Evolutionary conservation across 202 grass and related monocot genomes (phyloP).

Genomic region (Zoysia matrella): DNA sequence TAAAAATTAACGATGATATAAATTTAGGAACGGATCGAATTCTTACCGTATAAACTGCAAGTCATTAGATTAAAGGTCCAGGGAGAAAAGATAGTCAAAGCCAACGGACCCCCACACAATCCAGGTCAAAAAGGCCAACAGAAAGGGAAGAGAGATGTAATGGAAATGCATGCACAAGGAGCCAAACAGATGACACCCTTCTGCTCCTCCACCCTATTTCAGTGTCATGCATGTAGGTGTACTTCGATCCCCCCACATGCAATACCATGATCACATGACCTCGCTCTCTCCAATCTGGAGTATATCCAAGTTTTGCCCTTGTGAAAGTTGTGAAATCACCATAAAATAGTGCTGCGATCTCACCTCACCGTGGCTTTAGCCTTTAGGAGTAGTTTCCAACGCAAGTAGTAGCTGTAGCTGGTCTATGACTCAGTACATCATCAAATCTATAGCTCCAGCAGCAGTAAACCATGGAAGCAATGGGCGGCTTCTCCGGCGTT

Average conservation of each 20-base stretch:
- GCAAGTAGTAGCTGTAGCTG: too few relatives aligned
- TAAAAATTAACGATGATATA: neutral
- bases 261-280: neutral
- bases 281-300: neutral
- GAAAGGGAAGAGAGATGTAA: neutral
- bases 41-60: conserved; percentile 18
- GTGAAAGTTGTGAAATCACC: conserved; percentile 27
- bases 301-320: neutral
- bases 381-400: too few relatives aligned
- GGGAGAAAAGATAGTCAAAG: conserved; percentile 45
- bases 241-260: conserved; percentile 22
- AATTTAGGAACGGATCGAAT: neutral
- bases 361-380: neutral
- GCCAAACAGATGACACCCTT: conserved; percentile 45
- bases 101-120: conserved; percentile 6
- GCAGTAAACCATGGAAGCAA: conserved; percentile 32
- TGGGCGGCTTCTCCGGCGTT: conserved; percentile 14
- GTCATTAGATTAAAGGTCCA: neutral
- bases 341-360: conserved; percentile 30
- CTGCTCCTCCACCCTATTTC: neutral
- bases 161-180: conserved; percentile 25
- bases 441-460: too few relatives aligned
- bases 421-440: neutral
- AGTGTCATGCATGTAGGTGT: conserved; percentile 18
- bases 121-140: conserved; percentile 40